Base-by-base conservation (phyloP, 257 asterid genomes). In the Striga asiatica region DNA sequence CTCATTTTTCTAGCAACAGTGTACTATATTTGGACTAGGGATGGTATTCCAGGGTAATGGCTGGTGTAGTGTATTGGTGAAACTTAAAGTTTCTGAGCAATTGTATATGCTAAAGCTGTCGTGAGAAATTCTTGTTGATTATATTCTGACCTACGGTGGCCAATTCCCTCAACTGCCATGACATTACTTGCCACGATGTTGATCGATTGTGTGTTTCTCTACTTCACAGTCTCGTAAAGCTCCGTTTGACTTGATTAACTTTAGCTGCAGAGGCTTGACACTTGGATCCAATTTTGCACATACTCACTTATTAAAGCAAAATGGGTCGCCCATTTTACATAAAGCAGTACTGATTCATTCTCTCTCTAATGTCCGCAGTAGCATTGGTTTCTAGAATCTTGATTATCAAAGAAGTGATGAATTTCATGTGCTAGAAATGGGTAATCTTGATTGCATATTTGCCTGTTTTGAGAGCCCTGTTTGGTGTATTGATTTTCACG, bases 221-320 rank as follows among this genome's bases (percentile, higher is more conserved):
- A 46, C 31, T 35, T 21, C 47, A 27, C 23, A 49, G 22, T 50
- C 13, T 3, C 16, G 66, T 4, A 3, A 35, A 9, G 34, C 5
- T 5, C 20, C 16, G 13, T 21, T 11, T 8, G 25, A 56, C 52
- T 34, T 37, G 19, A 35, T 19, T 17, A 17, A 22, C 27, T 46
- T 5, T 18, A 24, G 41, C n/a, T 37, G 41, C 39, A 60, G 50
- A 35, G 41, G 50, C 58, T 60, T 38, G 50, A 60, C 48, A 16
- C 50, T 49, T 20, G 38, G 20, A 50, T 18, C 16, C 32, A 13
- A 9, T 25, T 8, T 22, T n/a, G 48, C 20, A 10, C 10, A 6
- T 3, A 48, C 16, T 11, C 58, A n/a, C 12, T 56, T 38, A n/a
- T 7, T 7, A 8, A 34, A 7, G 54, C 45, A 29, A 19, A 41